Evolutionary conservation across 306 rosid species (phyloP).

Genomic region (Oemleria cerasiformis): DNA sequence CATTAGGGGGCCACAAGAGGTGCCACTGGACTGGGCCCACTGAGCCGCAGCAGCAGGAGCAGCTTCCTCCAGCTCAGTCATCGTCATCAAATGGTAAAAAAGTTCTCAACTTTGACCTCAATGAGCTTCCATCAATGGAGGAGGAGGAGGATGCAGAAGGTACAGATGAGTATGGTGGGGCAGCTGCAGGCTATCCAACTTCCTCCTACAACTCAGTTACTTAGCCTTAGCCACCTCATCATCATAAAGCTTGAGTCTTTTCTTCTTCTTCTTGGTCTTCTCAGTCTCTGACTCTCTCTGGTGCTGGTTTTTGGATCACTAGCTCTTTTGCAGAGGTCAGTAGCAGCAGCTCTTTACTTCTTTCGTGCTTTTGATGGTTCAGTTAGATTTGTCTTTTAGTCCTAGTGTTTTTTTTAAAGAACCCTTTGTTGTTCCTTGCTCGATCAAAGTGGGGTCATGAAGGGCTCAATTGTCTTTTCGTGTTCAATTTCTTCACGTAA

Average conservation of each 20-base stretch:
- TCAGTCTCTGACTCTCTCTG: not conserved
- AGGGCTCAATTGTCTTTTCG: conserved; percentile 13
- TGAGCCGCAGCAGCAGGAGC: not conserved
- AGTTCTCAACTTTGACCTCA: conserved; percentile 44
- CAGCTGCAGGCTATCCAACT: conserved; percentile 7
- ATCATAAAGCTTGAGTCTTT: not conserved
- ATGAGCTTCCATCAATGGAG: conserved; percentile 37
- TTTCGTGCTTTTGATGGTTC: conserved; percentile 1
- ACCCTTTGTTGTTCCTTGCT: conserved; percentile 12
- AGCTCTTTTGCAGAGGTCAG: conserved; percentile 2
- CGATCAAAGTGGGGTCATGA: conserved; percentile 17
- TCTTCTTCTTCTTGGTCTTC: not conserved
- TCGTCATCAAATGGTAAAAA: not conserved
- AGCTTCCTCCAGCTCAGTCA: conserved; percentile 5
- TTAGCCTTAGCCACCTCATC: not conserved
- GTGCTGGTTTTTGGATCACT: not conserved
- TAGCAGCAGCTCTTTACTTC: not conserved
- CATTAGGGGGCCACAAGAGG: conserved; percentile 33
- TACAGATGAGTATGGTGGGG: conserved; percentile 10
- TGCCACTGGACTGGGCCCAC: conserved; percentile 13
- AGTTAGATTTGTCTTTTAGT: not conserved
- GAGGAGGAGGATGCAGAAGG: conserved; percentile 20
- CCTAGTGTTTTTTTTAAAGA: not conserved
- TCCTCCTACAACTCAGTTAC: conserved; percentile 18
- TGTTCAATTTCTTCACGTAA: conserved; percentile 31